These are phyloP conservation scores for Coemansia reversa DNA, from an alignment of 192 early-diverging fungal genomes.

Conservation along the genomic window DNA sequence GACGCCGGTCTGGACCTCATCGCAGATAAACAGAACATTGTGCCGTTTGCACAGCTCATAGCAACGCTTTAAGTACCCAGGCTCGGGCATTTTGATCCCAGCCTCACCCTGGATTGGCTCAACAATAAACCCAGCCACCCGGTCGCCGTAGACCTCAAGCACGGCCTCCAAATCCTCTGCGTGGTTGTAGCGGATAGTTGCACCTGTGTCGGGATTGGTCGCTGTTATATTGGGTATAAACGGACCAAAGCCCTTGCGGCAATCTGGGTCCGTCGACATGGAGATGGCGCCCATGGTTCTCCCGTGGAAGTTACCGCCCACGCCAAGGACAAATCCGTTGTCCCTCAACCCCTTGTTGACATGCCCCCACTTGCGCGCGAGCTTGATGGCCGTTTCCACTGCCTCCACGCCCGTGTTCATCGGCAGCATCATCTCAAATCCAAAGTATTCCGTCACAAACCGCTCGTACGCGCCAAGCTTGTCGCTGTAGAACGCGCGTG, in stretches of 20 bases:
- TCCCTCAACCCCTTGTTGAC: slow-evolving; percentile 83
- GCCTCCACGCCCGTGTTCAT: slow-evolving; percentile 99
- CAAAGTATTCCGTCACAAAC: slow-evolving; percentile 92
- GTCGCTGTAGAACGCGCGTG: slow-evolving; percentile 97
- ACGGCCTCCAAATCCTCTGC: slow-evolving; percentile 85
- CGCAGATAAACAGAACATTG: slow-evolving; percentile 96
- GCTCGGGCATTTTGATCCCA: slow-evolving; percentile 91
- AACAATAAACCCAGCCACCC: slow-evolving; percentile 91
- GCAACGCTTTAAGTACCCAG: slow-evolving; percentile 84
- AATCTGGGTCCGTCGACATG: slow-evolving; percentile 91
- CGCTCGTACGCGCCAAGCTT: slow-evolving; percentile 87
- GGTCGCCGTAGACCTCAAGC: slow-evolving; percentile 76
- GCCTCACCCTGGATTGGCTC: slow-evolving; percentile 99
- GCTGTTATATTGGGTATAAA: slow-evolving; percentile 87
- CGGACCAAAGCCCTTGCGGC: slow-evolving; percentile 86
- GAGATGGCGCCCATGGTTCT: slow-evolving; percentile 90
- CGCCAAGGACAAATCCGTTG: slow-evolving; percentile 79
- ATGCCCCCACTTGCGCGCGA: slow-evolving; percentile 97
- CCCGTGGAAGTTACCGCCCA: slow-evolving; percentile 94
- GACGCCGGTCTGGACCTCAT: slow-evolving; percentile 98
- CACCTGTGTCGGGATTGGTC: slow-evolving; percentile 69
- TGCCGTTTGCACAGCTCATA: slow-evolving; percentile 95
- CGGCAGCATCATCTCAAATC: slow-evolving; percentile 96
- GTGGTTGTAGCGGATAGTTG: slow-evolving; percentile 78
- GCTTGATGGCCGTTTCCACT: slow-evolving; percentile 97